Evolutionary conservation across 2,329 filamentous ascomycete genomes (phyloP).

Genomic region (Botrytis hyacinthi): DNA sequence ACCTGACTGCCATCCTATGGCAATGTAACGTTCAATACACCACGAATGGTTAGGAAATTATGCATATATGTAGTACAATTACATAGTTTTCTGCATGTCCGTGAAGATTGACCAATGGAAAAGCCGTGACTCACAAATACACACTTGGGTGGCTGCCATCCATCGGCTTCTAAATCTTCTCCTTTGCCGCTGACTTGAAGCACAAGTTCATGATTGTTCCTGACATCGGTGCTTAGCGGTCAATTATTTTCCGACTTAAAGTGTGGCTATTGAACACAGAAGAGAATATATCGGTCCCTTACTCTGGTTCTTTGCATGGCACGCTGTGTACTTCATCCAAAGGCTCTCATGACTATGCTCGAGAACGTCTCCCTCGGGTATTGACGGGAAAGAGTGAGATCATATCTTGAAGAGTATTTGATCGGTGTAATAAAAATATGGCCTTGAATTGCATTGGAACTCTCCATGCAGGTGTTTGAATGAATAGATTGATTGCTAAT

Average conservation of each 20-base stretch:
- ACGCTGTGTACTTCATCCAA: neutral
- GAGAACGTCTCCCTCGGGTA: neutral
- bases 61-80: neutral
- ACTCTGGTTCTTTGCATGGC: neutral
- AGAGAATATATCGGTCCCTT: neutral
- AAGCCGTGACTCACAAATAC: neutral
- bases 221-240: constrained; percentile 5
- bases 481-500: neutral
- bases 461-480: neutral
- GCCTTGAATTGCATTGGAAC: neutral
- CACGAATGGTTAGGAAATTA: neutral
- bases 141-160: constrained; percentile 1
- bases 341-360: neutral
- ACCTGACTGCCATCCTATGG: neutral
- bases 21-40: neutral
- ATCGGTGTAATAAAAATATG: too few species aligned
- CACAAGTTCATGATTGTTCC: neutral
- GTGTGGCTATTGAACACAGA: neutral
- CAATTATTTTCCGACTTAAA: neutral
- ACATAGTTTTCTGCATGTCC: neutral
- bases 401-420: neutral
- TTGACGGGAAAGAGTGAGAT: neutral
- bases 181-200: neutral
- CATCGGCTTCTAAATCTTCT: neutral
- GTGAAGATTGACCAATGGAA: neutral